Percentiles rank a stretch among this genome's conserved stretches.
phyloP scores from a whole-genome alignment of 2,329 filamentous ascomycete genomes.

The Sporothrix inflata region DNA sequence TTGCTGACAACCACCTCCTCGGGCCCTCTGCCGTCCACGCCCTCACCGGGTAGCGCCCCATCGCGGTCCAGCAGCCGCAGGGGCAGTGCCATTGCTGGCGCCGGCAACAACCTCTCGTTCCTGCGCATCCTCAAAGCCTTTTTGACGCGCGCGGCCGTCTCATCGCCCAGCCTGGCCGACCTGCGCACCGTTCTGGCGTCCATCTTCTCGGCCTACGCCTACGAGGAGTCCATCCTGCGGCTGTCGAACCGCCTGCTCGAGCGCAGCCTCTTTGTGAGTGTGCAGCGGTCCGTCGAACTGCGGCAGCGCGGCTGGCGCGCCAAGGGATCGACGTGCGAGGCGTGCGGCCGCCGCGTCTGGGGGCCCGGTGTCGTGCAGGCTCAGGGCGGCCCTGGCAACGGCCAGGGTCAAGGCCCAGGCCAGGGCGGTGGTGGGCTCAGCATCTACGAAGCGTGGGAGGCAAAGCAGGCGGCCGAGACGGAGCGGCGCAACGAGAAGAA shows the following conservation, averaged over 20 bases:
- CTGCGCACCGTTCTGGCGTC: conserved; percentile 82
- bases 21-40: background rate
- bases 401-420: background rate
- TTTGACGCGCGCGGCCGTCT: conserved; percentile 76
- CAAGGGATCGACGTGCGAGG: conserved; percentile 82
- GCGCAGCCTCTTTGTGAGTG: conserved; percentile 83
- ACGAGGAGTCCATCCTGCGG: conserved; percentile 85
- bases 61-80: conserved; percentile 21
- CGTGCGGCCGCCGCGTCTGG: conserved; percentile 82
- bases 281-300: conserved; percentile 72
- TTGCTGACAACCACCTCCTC: conserved; percentile 61
- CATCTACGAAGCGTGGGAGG: conserved; percentile 83
- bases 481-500: conserved; percentile 44
- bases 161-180: conserved; percentile 84
- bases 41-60: background rate
- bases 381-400: background rate
- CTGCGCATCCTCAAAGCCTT: conserved; percentile 88
- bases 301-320: conserved; percentile 89
- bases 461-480: conserved; percentile 55
- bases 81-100: conserved; percentile 40
- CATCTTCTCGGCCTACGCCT: conserved; percentile 93
- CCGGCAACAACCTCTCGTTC: conserved; percentile 72
- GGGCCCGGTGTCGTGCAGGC: conserved; percentile 77
- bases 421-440: conserved; percentile 40
- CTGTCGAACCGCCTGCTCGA: conserved; percentile 87